Base-by-base conservation (phyloP, 23 red algal species). In the Pyropia haitanensis region DNA sequence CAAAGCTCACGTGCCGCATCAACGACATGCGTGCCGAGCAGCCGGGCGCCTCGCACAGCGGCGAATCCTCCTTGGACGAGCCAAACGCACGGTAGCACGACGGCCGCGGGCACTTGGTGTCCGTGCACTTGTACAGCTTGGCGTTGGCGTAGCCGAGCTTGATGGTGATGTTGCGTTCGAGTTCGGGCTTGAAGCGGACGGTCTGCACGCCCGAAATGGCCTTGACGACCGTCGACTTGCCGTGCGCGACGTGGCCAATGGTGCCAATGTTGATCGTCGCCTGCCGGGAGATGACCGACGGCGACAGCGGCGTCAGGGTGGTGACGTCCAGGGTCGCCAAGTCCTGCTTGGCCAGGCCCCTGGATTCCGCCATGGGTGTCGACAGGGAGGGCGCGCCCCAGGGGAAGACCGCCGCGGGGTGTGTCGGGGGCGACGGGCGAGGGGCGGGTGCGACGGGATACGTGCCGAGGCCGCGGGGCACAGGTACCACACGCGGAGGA, bases 91-190 rank as follows among this genome's bases (percentile, higher is more conserved):
- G 73, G 57, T 91, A 98, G 71, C 94, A 98, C 5, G 85, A 63
- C 5, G 94, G 94, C 10, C 94, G 58, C 16, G 94, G 94, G 65
- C 94, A 98, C 1, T 58, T 75, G 50, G 51, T 50, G 27, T 88
- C 69, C n/a, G 25, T 51, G 58, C 94, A 98, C 56, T 89, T 89
- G 80, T 98, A 98, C 0, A 98, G 74, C 82, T 98, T 98, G 17
- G 94, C 94, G 56, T 98, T 98, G 27, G 94, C 94, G 51, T 98
- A 98, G 24, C 94, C 94, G 5, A 98, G 86, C 58, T 98, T 91
- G 67, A 98, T 98, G 55, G 94, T 98, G 53, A 91, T 98, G 68
- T 98, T 98, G 28, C 94, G 81, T 57, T 98, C 94, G 20, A 87
- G 80, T 68, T 98, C 94, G 17, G 80, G 91, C 53, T 90, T 89